Base-by-base conservation (phyloP, 2,329 filamentous ascomycete species). In the Colletotrichum sp. region DNA sequence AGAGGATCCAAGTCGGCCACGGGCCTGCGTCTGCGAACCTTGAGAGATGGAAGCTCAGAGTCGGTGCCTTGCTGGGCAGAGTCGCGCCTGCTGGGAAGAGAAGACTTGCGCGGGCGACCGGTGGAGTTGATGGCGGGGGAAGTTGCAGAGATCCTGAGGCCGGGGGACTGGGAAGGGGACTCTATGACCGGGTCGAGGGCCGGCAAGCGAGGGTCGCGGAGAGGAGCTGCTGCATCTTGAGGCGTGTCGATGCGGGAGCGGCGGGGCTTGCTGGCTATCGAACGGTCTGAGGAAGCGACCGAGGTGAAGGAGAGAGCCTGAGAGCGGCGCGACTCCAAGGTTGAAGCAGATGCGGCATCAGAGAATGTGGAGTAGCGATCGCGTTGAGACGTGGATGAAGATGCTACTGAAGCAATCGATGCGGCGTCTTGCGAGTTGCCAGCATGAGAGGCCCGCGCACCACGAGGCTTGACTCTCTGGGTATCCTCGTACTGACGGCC, bases 1-100 rank as follows among this genome's bases (percentile, higher is more conserved):
- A 76, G 60, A 5, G 58, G 65, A 26, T 58, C 32, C 8, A 76
- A 58, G 32, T 68, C 28, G 13, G 71, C 32, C 8, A 73, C 70
- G 5, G 43, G 56, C 38, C 65, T 76, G 58, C 70, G 70, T 69
- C 73, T 58, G 30, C 73, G 70, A 15, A 73, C 70, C 24, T 61
- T 66, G 21, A 76, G 43, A 10, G 70, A 34, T 3, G 73, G 70
- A 10, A 73, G 73, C 6, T 73, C 58, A 16, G 73, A 21, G n/a
- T 55, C 32, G 24, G 62, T 32, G 30, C 64, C 62, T 67, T 56
- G 65, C 12, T 71, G 36, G 4, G 60, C 26, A 15, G 61, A 26
- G 13, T 71, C 36, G 28, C 61, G 26, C 52, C 55, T 71, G 38
- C 61, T 43, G 6, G 61, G 48, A 4, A 73, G 43, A 12, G 28